Conservation (phyloP, 257 asterid genomes). For the Solanum clarkiae region DNA sequence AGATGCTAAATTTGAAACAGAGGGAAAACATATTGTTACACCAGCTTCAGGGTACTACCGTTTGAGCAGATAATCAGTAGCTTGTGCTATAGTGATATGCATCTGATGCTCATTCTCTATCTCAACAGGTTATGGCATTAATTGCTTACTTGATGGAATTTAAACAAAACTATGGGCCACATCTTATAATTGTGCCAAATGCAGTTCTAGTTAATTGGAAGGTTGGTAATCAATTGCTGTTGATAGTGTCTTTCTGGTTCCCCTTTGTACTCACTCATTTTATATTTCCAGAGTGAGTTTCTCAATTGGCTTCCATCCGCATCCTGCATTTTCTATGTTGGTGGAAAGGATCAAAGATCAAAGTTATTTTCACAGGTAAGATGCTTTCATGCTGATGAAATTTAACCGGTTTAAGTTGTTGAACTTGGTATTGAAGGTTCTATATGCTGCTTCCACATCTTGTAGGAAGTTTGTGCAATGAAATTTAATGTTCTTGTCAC, state of each 20-base stretch:
- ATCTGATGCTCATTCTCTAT: not conserved
- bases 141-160: constrained; percentile 96
- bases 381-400: not conserved
- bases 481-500: constrained; percentile 97
- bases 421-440: not conserved
- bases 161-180: constrained; percentile 99
- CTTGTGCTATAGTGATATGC: not conserved
- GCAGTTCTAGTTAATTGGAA: constrained; percentile 99
- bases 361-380: constrained; percentile 92
- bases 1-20: not conserved
- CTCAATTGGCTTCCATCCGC: constrained; percentile 94
- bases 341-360: constrained; percentile 69
- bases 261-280: constrained; percentile 15
- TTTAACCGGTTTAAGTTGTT: not conserved
- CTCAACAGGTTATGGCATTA: constrained; percentile 83
- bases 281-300: constrained; percentile 67
- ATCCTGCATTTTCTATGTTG: constrained; percentile 94
- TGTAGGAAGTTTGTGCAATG: constrained; percentile 86
- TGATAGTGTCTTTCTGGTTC: not conserved
- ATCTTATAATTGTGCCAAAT: constrained; percentile 95
- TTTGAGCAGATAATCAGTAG: not conserved
- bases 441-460: constrained; percentile 17
- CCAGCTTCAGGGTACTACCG: not conserved
- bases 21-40: not conserved
- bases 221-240: constrained; percentile 26